These are phyloP conservation scores for Colletotrichum simmondsii DNA, from an alignment of 2,329 filamentous ascomycete species.

Conservation along the genomic window DNA sequence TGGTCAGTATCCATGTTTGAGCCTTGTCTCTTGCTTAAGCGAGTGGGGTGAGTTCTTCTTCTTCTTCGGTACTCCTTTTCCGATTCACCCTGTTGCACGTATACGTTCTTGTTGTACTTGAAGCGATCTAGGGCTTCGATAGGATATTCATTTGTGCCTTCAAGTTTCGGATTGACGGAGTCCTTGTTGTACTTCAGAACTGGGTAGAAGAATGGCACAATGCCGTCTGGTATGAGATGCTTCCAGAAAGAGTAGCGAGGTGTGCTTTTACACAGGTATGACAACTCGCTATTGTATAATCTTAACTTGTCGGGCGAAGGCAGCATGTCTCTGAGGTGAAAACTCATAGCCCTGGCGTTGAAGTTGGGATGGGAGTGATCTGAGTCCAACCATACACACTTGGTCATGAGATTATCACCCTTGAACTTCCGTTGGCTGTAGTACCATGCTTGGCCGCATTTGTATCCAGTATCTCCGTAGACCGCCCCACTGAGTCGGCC, in stretches of 20 bases:
- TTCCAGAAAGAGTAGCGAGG: conserved; percentile 38
- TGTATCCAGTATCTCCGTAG: conserved; percentile 37
- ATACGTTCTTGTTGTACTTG: conserved; percentile 25
- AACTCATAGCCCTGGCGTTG: conserved; percentile 37
- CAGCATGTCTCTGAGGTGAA: conserved; percentile 38
- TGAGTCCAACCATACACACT: conserved; percentile 31
- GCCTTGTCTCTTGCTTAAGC: background rate
- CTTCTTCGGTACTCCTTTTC: background rate
- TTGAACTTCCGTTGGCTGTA: conserved; percentile 34
- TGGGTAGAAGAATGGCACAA: conserved; percentile 41
- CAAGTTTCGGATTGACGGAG: background rate
- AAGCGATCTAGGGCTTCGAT: conserved; percentile 33
- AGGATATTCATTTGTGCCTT: conserved; percentile 30
- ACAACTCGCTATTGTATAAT: conserved; percentile 30
- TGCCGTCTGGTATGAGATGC: conserved; percentile 34
- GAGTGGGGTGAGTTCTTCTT: background rate
- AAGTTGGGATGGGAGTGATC: background rate
- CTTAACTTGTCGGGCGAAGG: conserved; percentile 26
- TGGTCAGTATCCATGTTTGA: conserved; percentile 16
- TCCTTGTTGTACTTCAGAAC: conserved; percentile 39
- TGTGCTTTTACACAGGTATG: conserved; percentile 36
- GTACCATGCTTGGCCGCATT: conserved; percentile 39
- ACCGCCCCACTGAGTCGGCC: conserved; percentile 25
- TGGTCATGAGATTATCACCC: conserved; percentile 21
- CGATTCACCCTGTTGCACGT: conserved; percentile 17